phyloP scores from a whole-genome alignment of 768 basidiomycete genomes.

The Cytidiella melzeri region DNA sequence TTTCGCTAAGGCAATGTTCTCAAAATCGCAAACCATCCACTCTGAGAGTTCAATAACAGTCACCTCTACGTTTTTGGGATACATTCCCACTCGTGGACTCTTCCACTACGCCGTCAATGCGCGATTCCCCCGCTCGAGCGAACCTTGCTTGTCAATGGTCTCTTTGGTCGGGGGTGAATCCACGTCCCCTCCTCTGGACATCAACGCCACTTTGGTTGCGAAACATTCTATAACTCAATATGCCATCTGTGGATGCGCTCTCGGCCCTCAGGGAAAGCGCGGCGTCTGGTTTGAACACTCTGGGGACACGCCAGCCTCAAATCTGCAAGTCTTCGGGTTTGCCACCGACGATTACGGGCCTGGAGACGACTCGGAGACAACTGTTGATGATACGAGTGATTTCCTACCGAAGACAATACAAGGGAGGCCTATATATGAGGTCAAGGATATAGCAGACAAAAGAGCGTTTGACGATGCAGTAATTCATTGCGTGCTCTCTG shows the following conservation, averaged over 20 bases:
- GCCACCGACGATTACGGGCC: constrained; percentile 10
- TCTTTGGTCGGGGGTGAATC: too few relatives aligned
- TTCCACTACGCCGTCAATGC: constrained; percentile 41
- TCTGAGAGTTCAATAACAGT: constrained; percentile 15
- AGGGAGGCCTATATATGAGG: too few relatives aligned
- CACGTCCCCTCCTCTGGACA: constrained; percentile 18
- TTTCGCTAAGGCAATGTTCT: constrained; percentile 21
- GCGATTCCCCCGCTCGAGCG: constrained; percentile 10
- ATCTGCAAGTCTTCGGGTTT: constrained; percentile 45
- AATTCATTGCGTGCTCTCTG: too few relatives aligned
- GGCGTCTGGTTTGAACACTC: constrained; percentile 57
- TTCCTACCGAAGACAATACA: too few relatives aligned
- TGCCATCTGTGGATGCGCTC: constrained; percentile 36
- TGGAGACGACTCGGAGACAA: too few relatives aligned
- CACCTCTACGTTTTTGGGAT: constrained; percentile 39
- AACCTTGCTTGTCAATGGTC: too few relatives aligned
- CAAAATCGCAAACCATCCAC: constrained; percentile 1
- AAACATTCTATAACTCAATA: constrained; percentile 35
- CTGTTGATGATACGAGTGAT: too few relatives aligned
- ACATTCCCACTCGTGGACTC: constrained; percentile 40
- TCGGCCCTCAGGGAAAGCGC: constrained; percentile 44
- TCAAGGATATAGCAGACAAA: too few relatives aligned
- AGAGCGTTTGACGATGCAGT: too few relatives aligned
- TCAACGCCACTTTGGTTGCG: constrained; percentile 38
- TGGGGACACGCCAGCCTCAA: too few relatives aligned